Base-by-base conservation (phyloP, 257 asterid species). In the Nicotiana benthamiana region DNA sequence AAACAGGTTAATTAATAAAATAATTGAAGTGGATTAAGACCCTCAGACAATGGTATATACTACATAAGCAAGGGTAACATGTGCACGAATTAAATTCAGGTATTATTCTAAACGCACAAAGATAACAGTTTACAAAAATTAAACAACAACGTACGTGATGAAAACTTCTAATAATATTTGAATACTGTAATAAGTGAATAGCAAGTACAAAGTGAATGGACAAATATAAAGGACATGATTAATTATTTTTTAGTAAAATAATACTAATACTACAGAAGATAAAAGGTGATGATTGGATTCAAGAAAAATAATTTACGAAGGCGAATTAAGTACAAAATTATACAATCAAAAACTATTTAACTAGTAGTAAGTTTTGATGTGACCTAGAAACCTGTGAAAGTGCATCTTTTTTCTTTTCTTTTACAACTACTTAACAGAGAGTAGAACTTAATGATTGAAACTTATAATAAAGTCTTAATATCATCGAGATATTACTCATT, bases 171-270 rank as follows among this genome's bases (percentile, higher is more conserved):
- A 43, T 61, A 61, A 15, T 46, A 72, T 43, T 72, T 72, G 26
- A 72, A 43, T 43, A 72, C 36, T 72, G 60, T 34, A 43, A 43
- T 70, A 3, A 17, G 20, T 46, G 77, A 22, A 72, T 46, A 22
- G n/a, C 78, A 72, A 24, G 78, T 72, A 24, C 78, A 48, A 74
- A 74, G 20, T 48, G 61, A 48, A 48, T 74, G 43, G 61, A 74
- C 26, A 74, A 24, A 24, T 48, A 60, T 48, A 48, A 46, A 40
- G 40, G 61, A 48, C 61, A 46, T 74, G 24, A 74, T 48, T 74
- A 22, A 46, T 18, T 72, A 24, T 3, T 24, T 36, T 36, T 36
- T 6, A 36, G 43, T 36, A 72, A 46, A 46, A 46, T 16, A 59
- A 11, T 11, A 61, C 1, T 17, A 16, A 11, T 51, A 68, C 9